phyloP scores from a whole-genome alignment of 2,329 filamentous ascomycete genomes.

The Elsinoe necatrix region DNA sequence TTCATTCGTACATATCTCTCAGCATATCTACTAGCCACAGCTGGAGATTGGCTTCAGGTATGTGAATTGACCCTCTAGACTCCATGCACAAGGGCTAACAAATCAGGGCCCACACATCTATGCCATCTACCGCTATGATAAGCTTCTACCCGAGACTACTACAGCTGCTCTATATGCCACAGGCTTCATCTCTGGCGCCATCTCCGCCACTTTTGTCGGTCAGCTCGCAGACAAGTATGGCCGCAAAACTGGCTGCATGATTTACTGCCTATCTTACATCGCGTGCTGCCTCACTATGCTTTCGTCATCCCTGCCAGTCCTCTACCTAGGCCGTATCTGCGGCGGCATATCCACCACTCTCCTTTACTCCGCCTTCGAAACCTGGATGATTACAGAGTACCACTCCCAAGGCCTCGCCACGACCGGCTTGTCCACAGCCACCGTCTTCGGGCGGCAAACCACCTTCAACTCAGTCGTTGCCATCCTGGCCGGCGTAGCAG shows the following conservation, averaged over 20 bases:
- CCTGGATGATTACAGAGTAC: conserved; percentile 54
- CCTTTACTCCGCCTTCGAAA: conserved; percentile 52
- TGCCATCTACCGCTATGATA: conserved; percentile 46
- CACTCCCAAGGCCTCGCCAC: conserved; percentile 39
- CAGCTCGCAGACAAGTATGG: conserved; percentile 44
- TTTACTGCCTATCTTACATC: conserved; percentile 48
- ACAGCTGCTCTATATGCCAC: conserved; percentile 41
- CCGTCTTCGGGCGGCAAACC: conserved; percentile 47
- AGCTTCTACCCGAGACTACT: conserved; percentile 37
- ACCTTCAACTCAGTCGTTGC: conserved; percentile 49
- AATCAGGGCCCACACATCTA: conserved; percentile 42
- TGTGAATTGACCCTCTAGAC: conserved; percentile 8
- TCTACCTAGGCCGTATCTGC: conserved; percentile 47
- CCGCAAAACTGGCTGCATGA: conserved; percentile 45
- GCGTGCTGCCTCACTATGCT: conserved; percentile 47
- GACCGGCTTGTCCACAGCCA: conserved; percentile 38
- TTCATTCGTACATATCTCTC: conserved; percentile 23
- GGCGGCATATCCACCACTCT: conserved; percentile 50
- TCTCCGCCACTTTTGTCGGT: conserved; percentile 43
- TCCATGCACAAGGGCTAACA: not conserved
- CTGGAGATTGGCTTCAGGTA: conserved; percentile 42
- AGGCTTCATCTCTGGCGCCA: conserved; percentile 43
- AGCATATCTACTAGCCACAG: conserved; percentile 38
- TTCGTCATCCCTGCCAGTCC: conserved; percentile 36
- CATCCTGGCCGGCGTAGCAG: conserved; percentile 45